Base-by-base conservation (phyloP, 1,284 basidiomycete species). In the Stereum hirsutum region DNA sequence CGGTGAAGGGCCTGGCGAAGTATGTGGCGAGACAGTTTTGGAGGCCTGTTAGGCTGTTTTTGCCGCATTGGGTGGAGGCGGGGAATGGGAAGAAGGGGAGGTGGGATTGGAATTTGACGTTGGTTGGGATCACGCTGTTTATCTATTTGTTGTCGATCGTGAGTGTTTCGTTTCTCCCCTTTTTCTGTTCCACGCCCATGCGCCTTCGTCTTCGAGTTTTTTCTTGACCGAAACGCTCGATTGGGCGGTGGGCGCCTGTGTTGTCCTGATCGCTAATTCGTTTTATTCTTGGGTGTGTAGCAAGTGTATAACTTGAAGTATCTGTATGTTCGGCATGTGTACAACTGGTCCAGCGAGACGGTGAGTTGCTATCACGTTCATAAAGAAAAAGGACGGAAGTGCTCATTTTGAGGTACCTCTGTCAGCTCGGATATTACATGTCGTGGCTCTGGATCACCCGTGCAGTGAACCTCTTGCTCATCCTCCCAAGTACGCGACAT, bases 371-470 rank as follows among this genome's bases (percentile, higher is more conserved):
- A 14, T 27, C 17, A 19, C 14, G 20, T 14, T 20, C 20, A 25
- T 35, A 8, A 35, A 35, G 33, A 8, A 1, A n/a, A n/a, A 20
- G 37, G n/a, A 21, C 19, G 11, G 10, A 11, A 19, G n/a, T 34
- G 44, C 19, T 49, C 27, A 32, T 30, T 17, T 32, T 15, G n/a
- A n/a, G n/a, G n/a, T n/a, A n/a, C n/a, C n/a, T n/a, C n/a, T n/a
- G n/a, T n/a, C 41, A 74, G 68, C 56, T 74, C 20, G 70, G 71
- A 6, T 66, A 70, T 48, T 75, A 74, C 47, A 73, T 75, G 63
- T 72, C 71, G 0, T 58, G 71, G 2, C 53, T 74, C 8, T 74
- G 71, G 63, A 61, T 69, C 21, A 59, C 67, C 3, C 59, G 72
- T 43, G 72, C 73, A 0, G 50, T 71, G 30, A 72, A 71, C 50